A percentile compares a stretch with the other conserved stretches of the same genome.
These are phyloP conservation scores for Rutstroemia sp. DNA, from an alignment of 2,329 filamentous ascomycete genomes.

Conservation along the genomic window DNA sequence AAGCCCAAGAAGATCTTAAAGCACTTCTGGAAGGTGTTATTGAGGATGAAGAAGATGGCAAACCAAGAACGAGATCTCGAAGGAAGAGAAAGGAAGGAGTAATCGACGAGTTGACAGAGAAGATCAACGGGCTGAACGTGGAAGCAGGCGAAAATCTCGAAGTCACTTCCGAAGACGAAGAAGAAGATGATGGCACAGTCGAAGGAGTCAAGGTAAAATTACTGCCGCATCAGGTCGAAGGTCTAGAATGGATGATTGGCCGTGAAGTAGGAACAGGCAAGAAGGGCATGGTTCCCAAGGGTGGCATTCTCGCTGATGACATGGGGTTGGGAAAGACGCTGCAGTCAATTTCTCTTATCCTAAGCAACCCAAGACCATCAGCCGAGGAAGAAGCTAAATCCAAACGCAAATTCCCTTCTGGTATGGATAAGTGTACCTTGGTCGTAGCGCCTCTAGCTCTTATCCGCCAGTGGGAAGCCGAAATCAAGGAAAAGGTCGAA, in stretches of 20 bases:
- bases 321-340: constrained; percentile 97
- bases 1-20: constrained; percentile 71
- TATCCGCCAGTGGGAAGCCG: constrained; percentile 94
- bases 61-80: constrained; percentile 30
- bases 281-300: constrained; percentile 74
- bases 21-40: constrained; percentile 75
- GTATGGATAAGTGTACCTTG: constrained; percentile 71
- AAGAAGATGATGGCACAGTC: constrained; percentile 55
- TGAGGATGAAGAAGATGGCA: constrained; percentile 53
- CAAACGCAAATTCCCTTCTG: constrained; percentile 62
- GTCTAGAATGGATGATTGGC: constrained; percentile 89
- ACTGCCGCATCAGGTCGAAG: constrained; percentile 88
- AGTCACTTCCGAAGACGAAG: constrained; percentile 34
- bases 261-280: constrained; percentile 84
- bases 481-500: constrained; percentile 77
- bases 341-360: constrained; percentile 81
- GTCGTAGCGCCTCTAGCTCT: constrained; percentile 89
- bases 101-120: constrained; percentile 25
- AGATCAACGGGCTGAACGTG: constrained; percentile 36
- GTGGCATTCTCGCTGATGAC: constrained; percentile 92
- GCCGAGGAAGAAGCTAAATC: constrained; percentile 42
- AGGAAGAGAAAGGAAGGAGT: constrained; percentile 33
- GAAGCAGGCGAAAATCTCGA: constrained; percentile 32
- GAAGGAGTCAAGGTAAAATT: constrained; percentile 82
- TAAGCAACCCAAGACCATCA: constrained; percentile 70